Conservation (phyloP, 805 yeast genomes). For the Wickerhamiella siamensis region DNA sequence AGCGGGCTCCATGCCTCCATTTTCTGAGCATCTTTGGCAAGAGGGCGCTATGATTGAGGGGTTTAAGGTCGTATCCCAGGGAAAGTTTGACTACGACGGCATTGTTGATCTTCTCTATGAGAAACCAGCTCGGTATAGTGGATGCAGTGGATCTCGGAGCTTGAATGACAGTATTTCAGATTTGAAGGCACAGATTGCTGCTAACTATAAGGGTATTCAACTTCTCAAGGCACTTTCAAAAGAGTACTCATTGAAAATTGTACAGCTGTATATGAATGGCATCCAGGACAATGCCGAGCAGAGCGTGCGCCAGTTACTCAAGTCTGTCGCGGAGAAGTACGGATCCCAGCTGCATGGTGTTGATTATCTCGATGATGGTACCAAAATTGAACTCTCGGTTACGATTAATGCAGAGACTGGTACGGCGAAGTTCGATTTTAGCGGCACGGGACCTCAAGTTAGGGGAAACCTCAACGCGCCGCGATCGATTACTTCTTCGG, state of each 20-base stretch:
- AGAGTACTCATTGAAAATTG: conserved; percentile 47
- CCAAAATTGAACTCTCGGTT: conserved; percentile 19
- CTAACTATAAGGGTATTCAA: conserved; percentile 72
- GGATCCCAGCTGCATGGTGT: conserved; percentile 16
- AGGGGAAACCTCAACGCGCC: conserved; percentile 92
- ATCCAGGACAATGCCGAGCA: conserved; percentile 66
- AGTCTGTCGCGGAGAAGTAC: conserved; percentile 30
- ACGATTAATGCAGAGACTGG: conserved; percentile 38
- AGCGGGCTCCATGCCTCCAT: conserved; percentile 93
- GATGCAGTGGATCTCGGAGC: conserved; percentile 81
- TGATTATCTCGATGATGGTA: conserved; percentile 27
- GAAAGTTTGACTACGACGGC: conserved; percentile 60
- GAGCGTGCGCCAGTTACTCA: conserved; percentile 47
- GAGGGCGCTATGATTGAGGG: conserved; percentile 85
- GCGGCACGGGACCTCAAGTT: conserved; percentile 75
- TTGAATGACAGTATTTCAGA: conserved; percentile 74
- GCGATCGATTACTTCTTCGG: conserved; percentile 74
- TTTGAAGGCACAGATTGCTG: conserved; percentile 74
- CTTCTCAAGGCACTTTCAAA: conserved; percentile 44
- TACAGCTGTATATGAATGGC: conserved; percentile 63
- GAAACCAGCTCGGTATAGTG: conserved; percentile 69
- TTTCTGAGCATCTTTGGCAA: conserved; percentile 68
- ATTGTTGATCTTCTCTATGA: conserved; percentile 46
- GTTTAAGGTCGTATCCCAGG: conserved; percentile 55
- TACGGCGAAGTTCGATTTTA: conserved; percentile 64